A percentile compares a stretch with the other conserved stretches of the same genome.
phyloP scores from a whole-genome alignment of 2,329 filamentous ascomycete genomes.

The Ophiostoma perfectum region DNA sequence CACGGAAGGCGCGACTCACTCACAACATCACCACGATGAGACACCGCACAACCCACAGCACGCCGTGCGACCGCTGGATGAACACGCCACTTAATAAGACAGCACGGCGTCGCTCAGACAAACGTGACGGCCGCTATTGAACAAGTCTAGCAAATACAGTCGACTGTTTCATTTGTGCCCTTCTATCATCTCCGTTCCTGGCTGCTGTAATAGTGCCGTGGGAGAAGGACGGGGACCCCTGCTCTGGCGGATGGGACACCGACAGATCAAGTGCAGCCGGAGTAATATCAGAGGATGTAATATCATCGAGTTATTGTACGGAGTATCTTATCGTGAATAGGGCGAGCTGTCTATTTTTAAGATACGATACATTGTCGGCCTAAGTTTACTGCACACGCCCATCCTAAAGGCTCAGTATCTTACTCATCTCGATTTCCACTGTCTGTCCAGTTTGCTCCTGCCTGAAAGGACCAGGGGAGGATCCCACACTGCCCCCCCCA shows the following conservation, averaged over 20 bases:
- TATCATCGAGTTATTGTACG: no score
- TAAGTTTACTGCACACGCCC: no score
- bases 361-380: no score
- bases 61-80: background rate
- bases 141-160: background rate
- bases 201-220: background rate
- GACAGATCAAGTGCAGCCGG: background rate
- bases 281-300: background rate
- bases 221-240: conserved; percentile 16
- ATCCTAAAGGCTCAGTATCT: no score
- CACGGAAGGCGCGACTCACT: background rate
- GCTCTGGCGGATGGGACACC: background rate
- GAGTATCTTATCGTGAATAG: no score
- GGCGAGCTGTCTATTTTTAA: no score
- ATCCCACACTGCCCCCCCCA: no score
- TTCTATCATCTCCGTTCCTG: background rate
- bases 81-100: conserved; percentile 4
- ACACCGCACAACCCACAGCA: background rate
- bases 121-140: background rate
- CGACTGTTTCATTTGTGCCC: conserved; percentile 5
- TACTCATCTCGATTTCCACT: no score
- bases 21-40: no score
- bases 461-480: no score
- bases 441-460: no score
- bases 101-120: background rate